Conservation (phyloP, 345 rosid species). For the Brassica carinata region DNA sequence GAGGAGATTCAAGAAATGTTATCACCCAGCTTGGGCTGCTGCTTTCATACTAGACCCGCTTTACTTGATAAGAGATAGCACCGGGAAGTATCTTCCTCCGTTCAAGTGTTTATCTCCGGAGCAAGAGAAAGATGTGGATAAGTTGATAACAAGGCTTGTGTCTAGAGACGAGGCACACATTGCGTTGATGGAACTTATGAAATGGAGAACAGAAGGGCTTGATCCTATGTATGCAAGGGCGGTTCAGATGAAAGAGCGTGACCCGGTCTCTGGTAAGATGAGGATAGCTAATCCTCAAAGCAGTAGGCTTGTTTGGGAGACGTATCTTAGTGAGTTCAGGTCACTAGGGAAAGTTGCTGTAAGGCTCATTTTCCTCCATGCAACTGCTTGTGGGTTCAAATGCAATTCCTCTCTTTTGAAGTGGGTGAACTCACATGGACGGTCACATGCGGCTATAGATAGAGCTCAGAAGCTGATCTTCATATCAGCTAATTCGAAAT, state of each 20-base stretch:
- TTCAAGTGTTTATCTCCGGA: conserved; percentile 78
- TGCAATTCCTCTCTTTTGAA: conserved; percentile 81
- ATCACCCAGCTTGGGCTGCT: conserved; percentile 99
- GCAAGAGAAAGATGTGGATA: conserved; percentile 97
- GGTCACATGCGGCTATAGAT: conserved; percentile 66
- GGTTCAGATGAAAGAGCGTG: conserved; percentile 96
- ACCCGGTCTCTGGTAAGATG: conserved; percentile 88
- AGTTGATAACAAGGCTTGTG: conserved; percentile 93
- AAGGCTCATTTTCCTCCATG: conserved; percentile 93
- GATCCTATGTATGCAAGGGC: conserved; percentile 94
- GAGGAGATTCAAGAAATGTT: conserved; percentile 82
- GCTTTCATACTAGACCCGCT: conserved; percentile 95
- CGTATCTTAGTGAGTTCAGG: conserved; percentile 88
- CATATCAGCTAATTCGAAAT: conserved; percentile 86
- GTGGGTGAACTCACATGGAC: conserved; percentile 73
- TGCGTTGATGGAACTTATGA: conserved; percentile 97
- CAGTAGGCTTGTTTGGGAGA: conserved; percentile 99
- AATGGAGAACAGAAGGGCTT: conserved; percentile 97
- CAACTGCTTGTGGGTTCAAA: conserved; percentile 85
- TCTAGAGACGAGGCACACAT: conserved; percentile 96
- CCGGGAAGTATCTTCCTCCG: conserved; percentile 94
- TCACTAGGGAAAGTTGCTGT: conserved; percentile 94
- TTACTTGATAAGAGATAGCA: conserved; percentile 71
- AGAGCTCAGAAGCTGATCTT: conserved; percentile 86
- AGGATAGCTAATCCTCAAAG: conserved; percentile 85